These are phyloP conservation scores for Pseudocercospora musae DNA, from an alignment of 2,329 filamentous ascomycete genomes.

Conservation along the genomic window DNA sequence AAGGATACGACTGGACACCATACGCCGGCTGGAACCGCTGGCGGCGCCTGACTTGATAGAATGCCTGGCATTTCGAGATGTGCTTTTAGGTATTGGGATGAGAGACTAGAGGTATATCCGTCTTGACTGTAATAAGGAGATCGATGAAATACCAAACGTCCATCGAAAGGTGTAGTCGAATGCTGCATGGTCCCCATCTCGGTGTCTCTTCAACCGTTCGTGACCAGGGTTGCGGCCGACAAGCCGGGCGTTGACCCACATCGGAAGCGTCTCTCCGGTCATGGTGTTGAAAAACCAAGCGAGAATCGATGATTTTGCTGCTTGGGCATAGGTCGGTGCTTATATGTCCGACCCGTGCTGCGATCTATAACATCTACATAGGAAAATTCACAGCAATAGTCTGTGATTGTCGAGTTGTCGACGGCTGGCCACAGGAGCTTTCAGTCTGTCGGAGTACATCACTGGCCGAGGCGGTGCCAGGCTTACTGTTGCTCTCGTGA, in stretches of 20 bases:
- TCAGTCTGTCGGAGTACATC: too few species aligned
- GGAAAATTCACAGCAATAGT: too few species aligned
- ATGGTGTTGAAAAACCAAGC: too few species aligned
- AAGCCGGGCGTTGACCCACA: background rate
- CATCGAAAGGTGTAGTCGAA: background rate
- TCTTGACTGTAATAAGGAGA: background rate
- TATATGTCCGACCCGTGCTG: too few species aligned
- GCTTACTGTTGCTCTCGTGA: background rate
- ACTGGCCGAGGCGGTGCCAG: background rate
- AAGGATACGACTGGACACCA: conserved; percentile 50
- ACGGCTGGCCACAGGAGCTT: background rate
- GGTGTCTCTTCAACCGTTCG: background rate
- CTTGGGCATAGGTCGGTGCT: too few species aligned
- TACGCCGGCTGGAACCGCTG: conserved; percentile 42
- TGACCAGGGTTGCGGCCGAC: background rate
- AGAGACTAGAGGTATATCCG: background rate
- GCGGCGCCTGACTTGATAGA: background rate
- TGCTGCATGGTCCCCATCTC: background rate
- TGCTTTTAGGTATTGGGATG: background rate
- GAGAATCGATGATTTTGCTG: too few species aligned
- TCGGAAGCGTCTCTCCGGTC: background rate
- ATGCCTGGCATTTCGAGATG: conserved; percentile 4
- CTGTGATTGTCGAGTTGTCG: too few species aligned
- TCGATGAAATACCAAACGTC: background rate
- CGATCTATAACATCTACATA: too few species aligned